Evolutionary conservation across 768 basidiomycete genomes (phyloP).

Genomic region (Lepiota venenata): DNA sequence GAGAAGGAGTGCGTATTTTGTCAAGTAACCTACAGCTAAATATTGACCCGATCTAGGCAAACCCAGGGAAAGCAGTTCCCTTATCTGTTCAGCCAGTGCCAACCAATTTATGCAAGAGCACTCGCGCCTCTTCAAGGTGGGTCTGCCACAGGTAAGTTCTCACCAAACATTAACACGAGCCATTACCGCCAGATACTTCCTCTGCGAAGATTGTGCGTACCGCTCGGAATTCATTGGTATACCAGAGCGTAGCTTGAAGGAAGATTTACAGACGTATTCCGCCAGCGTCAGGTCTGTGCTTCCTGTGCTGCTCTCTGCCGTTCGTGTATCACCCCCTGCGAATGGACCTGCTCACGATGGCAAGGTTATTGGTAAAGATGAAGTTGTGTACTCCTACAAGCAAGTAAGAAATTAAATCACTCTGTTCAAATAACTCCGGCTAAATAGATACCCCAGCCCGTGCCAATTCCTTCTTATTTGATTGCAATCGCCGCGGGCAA

Average conservation of each 20-base stretch:
- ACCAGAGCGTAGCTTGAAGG: background rate
- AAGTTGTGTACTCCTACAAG: constrained; percentile 70
- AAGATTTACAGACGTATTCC: constrained; percentile 65
- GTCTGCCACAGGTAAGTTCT: background rate
- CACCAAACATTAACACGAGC: background rate
- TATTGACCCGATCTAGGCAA: constrained; percentile 42
- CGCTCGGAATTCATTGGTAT: background rate
- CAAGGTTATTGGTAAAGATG: constrained; percentile 69
- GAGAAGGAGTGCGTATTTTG: constrained; percentile 59
- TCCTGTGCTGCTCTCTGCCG: constrained; percentile 83
- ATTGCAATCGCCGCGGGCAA: constrained; percentile 89
- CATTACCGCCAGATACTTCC: constrained; percentile 60
- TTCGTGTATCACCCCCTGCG: constrained; percentile 71
- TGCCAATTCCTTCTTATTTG: constrained; percentile 89
- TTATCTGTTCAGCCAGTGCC: constrained; percentile 90
- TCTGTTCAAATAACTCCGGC: background rate
- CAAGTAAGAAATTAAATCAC: constrained; percentile 49
- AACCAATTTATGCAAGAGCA: constrained; percentile 85
- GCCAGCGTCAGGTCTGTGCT: constrained; percentile 75
- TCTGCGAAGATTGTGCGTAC: constrained; percentile 74
- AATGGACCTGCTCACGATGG: constrained; percentile 71
- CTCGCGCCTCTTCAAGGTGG: constrained; percentile 77
- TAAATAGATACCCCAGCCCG: constrained; percentile 42
- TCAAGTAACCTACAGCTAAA: background rate
- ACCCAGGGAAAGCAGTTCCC: constrained; percentile 84